These are phyloP conservation scores for Prunus yedoensis DNA, from an alignment of 331 rosid genomes.

Conservation along the genomic window DNA sequence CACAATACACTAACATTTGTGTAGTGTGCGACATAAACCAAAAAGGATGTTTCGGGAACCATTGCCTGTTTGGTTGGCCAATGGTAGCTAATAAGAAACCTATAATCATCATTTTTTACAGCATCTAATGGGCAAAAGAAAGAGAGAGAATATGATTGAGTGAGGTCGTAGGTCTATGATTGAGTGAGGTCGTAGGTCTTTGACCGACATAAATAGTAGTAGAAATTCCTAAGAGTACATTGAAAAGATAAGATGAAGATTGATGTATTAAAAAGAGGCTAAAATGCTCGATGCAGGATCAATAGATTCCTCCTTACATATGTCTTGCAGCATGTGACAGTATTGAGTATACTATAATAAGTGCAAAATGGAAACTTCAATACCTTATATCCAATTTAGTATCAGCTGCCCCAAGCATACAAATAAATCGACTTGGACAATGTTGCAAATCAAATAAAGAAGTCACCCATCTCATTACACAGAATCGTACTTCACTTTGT, in stretches of 20 bases:
- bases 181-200: background rate
- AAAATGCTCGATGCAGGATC: background rate
- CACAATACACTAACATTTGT: too few relatives aligned
- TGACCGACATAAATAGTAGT: background rate
- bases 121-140: background rate
- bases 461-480: slow-evolving; percentile 92
- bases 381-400: slow-evolving; percentile 89
- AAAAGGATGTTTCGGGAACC: background rate
- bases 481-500: slow-evolving; percentile 88
- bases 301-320: background rate
- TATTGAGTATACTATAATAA: background rate
- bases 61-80: too few relatives aligned
- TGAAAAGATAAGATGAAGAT: background rate
- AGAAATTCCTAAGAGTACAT: background rate
- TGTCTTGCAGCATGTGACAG: background rate
- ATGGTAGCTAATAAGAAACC: too few relatives aligned
- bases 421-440: slow-evolving; percentile 89
- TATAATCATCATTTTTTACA: too few relatives aligned
- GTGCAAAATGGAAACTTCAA: slow-evolving; percentile 12
- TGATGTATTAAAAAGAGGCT: background rate
- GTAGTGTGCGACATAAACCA: too few relatives aligned
- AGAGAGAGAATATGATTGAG: slow-evolving; percentile 7
- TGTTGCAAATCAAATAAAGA: slow-evolving; percentile 75
- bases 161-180: background rate
- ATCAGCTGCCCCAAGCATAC: slow-evolving; percentile 90